Conservation (phyloP, 116 monocot genomes). For the Dioscorea cayenensis region DNA sequence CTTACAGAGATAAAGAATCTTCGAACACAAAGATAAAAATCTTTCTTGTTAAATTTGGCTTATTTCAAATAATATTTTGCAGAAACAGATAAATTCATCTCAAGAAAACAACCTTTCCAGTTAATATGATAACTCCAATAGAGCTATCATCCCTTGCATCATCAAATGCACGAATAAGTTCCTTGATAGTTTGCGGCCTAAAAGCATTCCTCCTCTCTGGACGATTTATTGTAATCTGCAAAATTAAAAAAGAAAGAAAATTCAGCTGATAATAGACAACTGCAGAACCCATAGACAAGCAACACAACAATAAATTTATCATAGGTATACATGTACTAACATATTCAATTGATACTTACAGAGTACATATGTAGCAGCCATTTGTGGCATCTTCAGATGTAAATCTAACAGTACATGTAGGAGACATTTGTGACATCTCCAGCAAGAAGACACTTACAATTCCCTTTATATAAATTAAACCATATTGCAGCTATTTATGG, state of each 20-base stretch:
- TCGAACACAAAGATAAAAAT: too few species aligned
- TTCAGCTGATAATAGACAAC: neutral
- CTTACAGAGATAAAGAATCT: too few species aligned
- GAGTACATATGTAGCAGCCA: too few species aligned
- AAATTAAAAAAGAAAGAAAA: constrained; percentile 1
- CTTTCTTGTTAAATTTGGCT: too few species aligned
- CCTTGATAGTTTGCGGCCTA: constrained; percentile 74
- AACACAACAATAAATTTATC: neutral
- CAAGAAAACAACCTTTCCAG: constrained; percentile 50
- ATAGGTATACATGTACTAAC: too few species aligned
- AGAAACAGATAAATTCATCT: neutral
- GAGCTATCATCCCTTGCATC: constrained; percentile 90
- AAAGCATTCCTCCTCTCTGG: constrained; percentile 92
- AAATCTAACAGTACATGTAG: too few species aligned
- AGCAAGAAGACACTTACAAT: too few species aligned
- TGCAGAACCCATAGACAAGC: neutral
- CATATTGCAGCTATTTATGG: neutral
- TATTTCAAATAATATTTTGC: neutral
- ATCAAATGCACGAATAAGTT: constrained; percentile 78
- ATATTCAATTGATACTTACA: too few species aligned
- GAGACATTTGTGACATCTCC: too few species aligned
- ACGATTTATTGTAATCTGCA: constrained; percentile 86
- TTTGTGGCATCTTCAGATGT: too few species aligned
- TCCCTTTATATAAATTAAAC: neutral
- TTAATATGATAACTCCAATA: constrained; percentile 74